Percentiles rank a stretch among this genome's conserved stretches.
These are phyloP conservation scores for Aspergillus ochraceoroseus DNA, from an alignment of 2,329 filamentous ascomycete genomes.

Conservation along the genomic window DNA sequence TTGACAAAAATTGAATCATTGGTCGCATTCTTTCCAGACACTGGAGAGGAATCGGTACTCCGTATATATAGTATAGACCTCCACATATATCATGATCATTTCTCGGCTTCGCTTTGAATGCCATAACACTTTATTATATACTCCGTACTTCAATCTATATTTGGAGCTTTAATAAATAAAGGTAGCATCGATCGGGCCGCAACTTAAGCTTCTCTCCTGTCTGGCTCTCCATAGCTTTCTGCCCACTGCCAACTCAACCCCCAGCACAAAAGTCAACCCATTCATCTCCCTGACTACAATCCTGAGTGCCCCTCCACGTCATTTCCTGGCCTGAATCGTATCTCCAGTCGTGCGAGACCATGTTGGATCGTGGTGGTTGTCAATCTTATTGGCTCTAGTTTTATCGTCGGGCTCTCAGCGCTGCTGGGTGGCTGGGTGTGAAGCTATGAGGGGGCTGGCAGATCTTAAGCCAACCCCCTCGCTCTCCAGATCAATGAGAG, in stretches of 20 bases:
- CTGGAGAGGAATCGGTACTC: too few relatives aligned
- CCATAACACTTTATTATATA: too few relatives aligned
- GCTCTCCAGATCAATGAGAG: constrained; percentile 1
- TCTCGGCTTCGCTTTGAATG: too few relatives aligned
- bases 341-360: constrained; percentile 15
- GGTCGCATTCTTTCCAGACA: too few relatives aligned
- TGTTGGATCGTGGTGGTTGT: constrained; percentile 13
- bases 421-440: constrained; percentile 18
- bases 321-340: not conserved
- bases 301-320: constrained; percentile 12
- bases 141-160: too few relatives aligned
- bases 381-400: constrained; percentile 1
- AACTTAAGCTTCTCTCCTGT: not conserved
- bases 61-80: too few relatives aligned
- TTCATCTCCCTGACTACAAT: not conserved
- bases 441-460: constrained; percentile 17
- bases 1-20: too few relatives aligned
- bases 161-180: too few relatives aligned
- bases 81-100: too few relatives aligned
- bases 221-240: not conserved
- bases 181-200: constrained; percentile 9
- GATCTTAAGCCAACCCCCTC: constrained; percentile 17
- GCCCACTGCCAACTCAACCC: constrained; percentile 15
- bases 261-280: constrained; percentile 1
- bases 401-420: constrained; percentile 6